Conservation (phyloP, 164 flowering plant species). For the Protea cynaroides region DNA sequence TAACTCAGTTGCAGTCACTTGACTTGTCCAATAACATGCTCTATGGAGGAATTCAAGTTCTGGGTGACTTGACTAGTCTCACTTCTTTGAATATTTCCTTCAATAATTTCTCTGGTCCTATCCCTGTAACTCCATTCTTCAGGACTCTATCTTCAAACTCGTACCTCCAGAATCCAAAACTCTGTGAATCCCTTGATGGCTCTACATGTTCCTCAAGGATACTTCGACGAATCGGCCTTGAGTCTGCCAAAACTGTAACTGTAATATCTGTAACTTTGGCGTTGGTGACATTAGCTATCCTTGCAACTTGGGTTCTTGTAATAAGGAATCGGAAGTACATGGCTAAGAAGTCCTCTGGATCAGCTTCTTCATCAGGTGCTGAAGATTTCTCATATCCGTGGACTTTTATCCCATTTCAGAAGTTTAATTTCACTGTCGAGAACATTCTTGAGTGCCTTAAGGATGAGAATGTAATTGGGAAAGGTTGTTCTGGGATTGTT, state of each 20-base stretch:
- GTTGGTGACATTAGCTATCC: constrained; percentile 38
- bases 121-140: constrained; percentile 82
- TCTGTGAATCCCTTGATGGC: constrained; percentile 77
- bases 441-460: constrained; percentile 72
- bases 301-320: constrained; percentile 59
- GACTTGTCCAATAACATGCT: constrained; percentile 78
- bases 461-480: constrained; percentile 84
- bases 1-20: constrained; percentile 79
- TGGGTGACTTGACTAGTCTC: constrained; percentile 69
- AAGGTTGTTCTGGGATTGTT: constrained; percentile 91
- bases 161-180: constrained; percentile 48
- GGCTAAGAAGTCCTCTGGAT: constrained; percentile 39
- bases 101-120: constrained; percentile 91
- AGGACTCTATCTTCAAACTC: constrained; percentile 54
- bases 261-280: constrained; percentile 52
- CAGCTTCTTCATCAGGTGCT: constrained; percentile 29
- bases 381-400: constrained; percentile 98
- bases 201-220: constrained; percentile 55
- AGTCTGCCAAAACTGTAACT: constrained; percentile 56
- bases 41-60: constrained; percentile 50
- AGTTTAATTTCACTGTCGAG: constrained; percentile 64
- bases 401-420: constrained; percentile 94
- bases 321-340: constrained; percentile 42
- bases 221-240: constrained; percentile 33
- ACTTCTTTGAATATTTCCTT: constrained; percentile 73